These are phyloP conservation scores for Penicillium macrosclerotiorum DNA, from an alignment of 495 filamentous ascomycete genomes.

Conservation along the genomic window DNA sequence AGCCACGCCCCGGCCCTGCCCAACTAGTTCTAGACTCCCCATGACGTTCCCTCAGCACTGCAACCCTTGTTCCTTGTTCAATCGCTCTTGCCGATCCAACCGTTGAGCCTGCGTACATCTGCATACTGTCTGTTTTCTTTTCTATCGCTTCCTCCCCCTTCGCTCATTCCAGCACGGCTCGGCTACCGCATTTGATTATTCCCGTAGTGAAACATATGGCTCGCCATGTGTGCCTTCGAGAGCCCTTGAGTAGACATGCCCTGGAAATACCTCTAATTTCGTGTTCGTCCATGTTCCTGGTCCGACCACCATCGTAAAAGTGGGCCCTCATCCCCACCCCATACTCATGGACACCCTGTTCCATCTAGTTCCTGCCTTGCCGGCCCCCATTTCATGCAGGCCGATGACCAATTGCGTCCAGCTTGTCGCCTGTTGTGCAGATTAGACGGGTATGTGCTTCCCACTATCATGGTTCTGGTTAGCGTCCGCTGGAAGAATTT, in stretches of 20 bases:
- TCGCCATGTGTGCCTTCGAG: constrained; percentile 22
- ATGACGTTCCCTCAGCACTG: constrained; percentile 12
- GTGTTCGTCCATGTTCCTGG: background rate
- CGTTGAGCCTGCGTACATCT: constrained; percentile 12
- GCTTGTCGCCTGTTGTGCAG: constrained; percentile 23
- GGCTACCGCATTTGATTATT: constrained; percentile 14
- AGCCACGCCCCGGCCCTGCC: background rate
- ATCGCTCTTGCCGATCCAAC: constrained; percentile 16
- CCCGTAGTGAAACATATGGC: constrained; percentile 27
- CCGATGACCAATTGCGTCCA: constrained; percentile 17
- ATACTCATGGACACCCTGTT: constrained; percentile 4
- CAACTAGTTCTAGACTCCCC: constrained; percentile 14
- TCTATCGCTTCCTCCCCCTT: constrained; percentile 14
- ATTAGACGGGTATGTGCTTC: constrained; percentile 19
- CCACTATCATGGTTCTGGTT: constrained; percentile 5
- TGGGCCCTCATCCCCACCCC: background rate
- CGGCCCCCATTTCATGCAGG: constrained; percentile 13
- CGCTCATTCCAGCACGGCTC: constrained; percentile 20
- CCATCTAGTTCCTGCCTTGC: constrained; percentile 24
- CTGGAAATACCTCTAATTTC: background rate
- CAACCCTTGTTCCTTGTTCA: constrained; percentile 28
- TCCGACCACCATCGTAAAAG: constrained; percentile 15
- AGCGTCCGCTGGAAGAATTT: constrained; percentile 16
- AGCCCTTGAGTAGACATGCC: constrained; percentile 2
- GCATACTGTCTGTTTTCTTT: constrained; percentile 3